phyloP scores from a whole-genome alignment of 768 basidiomycete species.

The Daedaleopsis nitida region DNA sequence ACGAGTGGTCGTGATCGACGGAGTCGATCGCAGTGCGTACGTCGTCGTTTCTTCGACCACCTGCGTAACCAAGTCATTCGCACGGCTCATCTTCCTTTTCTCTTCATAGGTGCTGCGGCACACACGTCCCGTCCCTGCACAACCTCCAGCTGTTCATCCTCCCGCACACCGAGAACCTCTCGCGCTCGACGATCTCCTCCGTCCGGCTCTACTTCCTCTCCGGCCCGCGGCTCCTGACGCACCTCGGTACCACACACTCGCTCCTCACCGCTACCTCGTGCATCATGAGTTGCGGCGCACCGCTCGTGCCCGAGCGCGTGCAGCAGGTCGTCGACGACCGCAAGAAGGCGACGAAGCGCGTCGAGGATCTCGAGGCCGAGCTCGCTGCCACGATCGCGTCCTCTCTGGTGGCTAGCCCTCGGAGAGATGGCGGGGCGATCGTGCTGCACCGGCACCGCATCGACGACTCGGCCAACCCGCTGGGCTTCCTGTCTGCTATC shows the following conservation, averaged over 20 bases:
- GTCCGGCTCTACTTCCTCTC: conserved; percentile 80
- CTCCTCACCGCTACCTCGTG: conserved; percentile 57
- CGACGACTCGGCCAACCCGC: conserved; percentile 61
- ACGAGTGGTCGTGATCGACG: conserved; percentile 82
- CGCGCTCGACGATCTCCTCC: conserved; percentile 61
- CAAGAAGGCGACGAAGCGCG: conserved; percentile 65
- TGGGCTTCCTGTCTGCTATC: conserved; percentile 62
- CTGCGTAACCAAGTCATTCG: background rate
- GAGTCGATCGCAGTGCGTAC: conserved; percentile 79
- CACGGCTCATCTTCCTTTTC: background rate
- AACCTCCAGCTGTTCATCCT: conserved; percentile 73
- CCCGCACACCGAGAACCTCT: conserved; percentile 66
- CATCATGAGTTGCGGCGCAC: conserved; percentile 66
- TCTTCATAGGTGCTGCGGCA: conserved; percentile 73
- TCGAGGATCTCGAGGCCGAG: conserved; percentile 69
- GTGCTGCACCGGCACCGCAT: conserved; percentile 56
- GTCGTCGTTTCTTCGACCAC: conserved; percentile 28
- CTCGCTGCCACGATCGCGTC: conserved; percentile 52
- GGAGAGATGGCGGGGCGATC: conserved; percentile 17
- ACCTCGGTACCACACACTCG: conserved; percentile 60
- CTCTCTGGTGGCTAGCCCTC: conserved; percentile 31
- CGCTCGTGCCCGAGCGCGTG: conserved; percentile 70
- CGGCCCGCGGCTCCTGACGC: conserved; percentile 73
- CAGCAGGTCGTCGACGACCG: conserved; percentile 67
- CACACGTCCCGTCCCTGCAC: conserved; percentile 78